Percentiles rank a stretch among this genome's conserved stretches.
Evolutionary conservation across 257 asterid species (phyloP).

Genomic region (Datura wrightii): DNA sequence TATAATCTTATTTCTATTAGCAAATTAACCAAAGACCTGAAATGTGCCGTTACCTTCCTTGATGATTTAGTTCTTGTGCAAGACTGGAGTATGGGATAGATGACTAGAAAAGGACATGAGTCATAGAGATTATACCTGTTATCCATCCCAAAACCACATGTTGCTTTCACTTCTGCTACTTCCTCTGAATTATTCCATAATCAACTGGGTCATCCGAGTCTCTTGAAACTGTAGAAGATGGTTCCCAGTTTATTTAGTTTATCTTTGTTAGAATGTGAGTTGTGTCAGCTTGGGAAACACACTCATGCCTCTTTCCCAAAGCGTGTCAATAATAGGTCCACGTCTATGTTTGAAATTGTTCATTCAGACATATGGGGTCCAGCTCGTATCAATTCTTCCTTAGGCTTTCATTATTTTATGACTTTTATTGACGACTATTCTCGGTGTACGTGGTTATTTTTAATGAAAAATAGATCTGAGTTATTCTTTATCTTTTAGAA

Average conservation of each 20-base stretch:
- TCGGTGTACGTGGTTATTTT: background rate
- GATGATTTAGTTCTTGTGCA: no score
- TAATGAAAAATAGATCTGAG: background rate
- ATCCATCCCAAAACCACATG: background rate
- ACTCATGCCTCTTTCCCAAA: no score
- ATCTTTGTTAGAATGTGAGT: no score
- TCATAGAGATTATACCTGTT: background rate
- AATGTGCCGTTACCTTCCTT: no score
- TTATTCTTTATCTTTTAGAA: background rate
- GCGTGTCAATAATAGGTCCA: no score
- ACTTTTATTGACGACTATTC: conserved; percentile 21
- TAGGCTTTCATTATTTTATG: background rate
- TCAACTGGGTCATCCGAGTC: background rate
- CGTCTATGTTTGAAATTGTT: no score
- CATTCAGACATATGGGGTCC: background rate
- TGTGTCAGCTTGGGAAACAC: no score
- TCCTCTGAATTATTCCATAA: background rate
- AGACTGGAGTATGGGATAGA: background rate
- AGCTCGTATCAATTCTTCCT: background rate
- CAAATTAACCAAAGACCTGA: no score
- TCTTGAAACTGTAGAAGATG: no score
- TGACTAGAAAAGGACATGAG: background rate
- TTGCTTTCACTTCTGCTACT: background rate
- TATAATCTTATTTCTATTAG: no score
- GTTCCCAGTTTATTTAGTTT: no score